Base-by-base conservation (phyloP, 2,329 filamentous ascomycete genomes). In the Pseudocercospora crystallina region DNA sequence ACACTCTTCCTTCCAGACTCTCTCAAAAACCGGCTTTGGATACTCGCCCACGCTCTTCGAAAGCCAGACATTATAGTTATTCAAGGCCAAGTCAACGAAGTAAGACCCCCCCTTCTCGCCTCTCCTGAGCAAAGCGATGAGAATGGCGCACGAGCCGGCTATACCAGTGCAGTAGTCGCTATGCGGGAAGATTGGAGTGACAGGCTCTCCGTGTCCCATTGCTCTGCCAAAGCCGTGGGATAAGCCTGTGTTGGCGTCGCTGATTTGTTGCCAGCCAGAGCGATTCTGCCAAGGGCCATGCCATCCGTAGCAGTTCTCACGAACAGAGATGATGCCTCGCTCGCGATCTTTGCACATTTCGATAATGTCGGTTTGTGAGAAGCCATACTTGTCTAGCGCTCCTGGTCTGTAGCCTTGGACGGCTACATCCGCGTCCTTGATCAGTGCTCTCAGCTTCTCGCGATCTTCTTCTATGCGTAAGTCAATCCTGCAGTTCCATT, bases 261-360 rank as follows among this genome's bases (percentile, higher is more conserved):
- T 26, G 20, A 42, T 42, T 15, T 42, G 39, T 29, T 30, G 20
- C 20, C 20, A 26, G 20, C 20, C 20, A 4, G 20, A 9, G 26
- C 75, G 63, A 20, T 70, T 61, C 3, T 64, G 60, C 70, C 72
- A 74, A 0, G 73, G 72, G 0, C 76, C 76, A 42, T 76, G 54
- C 68, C 71, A 78, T 0, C 76, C 76, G 50, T 77, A 80, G 60
- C 75, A 78, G 50, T 79, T 77, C 60, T 78, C 76, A 3, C 71
- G 60, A 2, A 73, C 70, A 30, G 75, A 70, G 11, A 79, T 67
- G 13, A 77, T 61, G 1, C 73, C 74, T 13, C 68, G 58, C 5
- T 64, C 65, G 42, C 39, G 39, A 15, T 14, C 11, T n/a, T 12
- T 29, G 39, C 76, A 77, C 8, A 69, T 43, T 13, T 59, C 56